A percentile compares a stretch with the other conserved stretches of the same genome.
phyloP scores from a whole-genome alignment of 495 filamentous ascomycete genomes.

The Letharia columbiana region DNA sequence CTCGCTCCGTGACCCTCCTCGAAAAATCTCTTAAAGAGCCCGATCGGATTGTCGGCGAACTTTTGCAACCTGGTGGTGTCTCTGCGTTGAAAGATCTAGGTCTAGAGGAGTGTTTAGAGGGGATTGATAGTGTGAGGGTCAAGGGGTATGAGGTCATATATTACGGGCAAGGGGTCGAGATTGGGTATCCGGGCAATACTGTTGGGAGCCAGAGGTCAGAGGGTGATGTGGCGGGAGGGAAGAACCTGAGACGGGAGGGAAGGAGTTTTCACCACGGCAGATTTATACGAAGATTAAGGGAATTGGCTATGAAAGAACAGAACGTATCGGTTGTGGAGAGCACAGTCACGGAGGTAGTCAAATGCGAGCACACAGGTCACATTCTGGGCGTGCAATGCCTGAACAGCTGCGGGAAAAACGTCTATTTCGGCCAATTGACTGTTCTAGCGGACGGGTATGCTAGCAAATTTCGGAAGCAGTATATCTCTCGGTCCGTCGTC shows the following conservation, averaged over 20 bases:
- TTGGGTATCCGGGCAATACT: slow-evolving; percentile 55
- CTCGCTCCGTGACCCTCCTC: slow-evolving; percentile 82
- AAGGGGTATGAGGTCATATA: slow-evolving; percentile 85
- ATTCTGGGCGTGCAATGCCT: slow-evolving; percentile 68
- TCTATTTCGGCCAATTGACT: slow-evolving; percentile 80
- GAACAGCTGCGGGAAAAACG: slow-evolving; percentile 55
- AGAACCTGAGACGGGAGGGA: slow-evolving; percentile 48
- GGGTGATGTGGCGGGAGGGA: slow-evolving; percentile 26
- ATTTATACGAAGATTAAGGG: slow-evolving; percentile 67
- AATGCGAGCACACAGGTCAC: slow-evolving; percentile 46
- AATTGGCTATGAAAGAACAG: slow-evolving; percentile 53
- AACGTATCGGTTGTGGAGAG: slow-evolving; percentile 71
- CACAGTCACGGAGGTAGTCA: slow-evolving; percentile 55
- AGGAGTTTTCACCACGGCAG: slow-evolving; percentile 75
- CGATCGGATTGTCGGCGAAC: slow-evolving; percentile 91
- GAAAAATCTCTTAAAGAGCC: slow-evolving; percentile 87
- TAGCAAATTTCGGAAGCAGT: slow-evolving; percentile 81
- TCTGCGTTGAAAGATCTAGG: slow-evolving; percentile 73
- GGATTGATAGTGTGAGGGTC: slow-evolving; percentile 74
- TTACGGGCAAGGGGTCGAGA: slow-evolving; percentile 64
- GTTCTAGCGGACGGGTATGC: slow-evolving; percentile 90
- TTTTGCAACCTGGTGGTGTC: slow-evolving; percentile 89
- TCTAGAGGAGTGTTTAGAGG: slow-evolving; percentile 72
- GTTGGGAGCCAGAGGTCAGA: slow-evolving; percentile 13
- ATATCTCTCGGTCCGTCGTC: slow-evolving; percentile 58